These are phyloP conservation scores for Eimeria praecox DNA, from an alignment of 169 alveolate genomes.

Conservation along the genomic window DNA sequence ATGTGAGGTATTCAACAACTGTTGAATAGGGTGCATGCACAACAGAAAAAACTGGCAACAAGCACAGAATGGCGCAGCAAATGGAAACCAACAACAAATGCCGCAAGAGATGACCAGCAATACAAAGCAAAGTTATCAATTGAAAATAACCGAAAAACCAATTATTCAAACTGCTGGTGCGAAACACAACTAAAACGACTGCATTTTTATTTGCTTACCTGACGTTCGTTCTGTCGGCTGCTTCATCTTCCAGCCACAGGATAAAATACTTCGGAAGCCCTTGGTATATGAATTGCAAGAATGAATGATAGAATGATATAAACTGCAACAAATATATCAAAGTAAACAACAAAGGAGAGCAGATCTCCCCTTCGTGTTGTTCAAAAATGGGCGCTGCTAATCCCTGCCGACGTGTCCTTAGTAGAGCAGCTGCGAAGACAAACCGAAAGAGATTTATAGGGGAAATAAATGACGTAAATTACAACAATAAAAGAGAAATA, in stretches of 20 bases:
- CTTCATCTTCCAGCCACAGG: not conserved
- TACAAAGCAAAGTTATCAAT: not conserved
- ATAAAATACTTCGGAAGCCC: not conserved
- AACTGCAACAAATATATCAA: no score
- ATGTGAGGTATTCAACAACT: no score
- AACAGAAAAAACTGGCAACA: no score
- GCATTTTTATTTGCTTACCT: not conserved
- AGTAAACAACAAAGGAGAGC: not conserved
- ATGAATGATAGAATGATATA: not conserved
- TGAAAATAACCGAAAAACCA: not conserved
- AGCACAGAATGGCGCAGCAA: no score
- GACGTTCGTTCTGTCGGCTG: constrained; percentile 40
- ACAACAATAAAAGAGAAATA: not conserved
- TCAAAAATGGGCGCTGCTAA: not conserved
- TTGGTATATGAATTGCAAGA: not conserved
- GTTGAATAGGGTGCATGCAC: no score
- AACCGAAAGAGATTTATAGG: not conserved
- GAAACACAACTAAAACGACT: no score
- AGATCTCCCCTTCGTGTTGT: not conserved
- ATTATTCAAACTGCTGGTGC: not conserved
- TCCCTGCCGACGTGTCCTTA: not conserved
- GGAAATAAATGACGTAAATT: not conserved
- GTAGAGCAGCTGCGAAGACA: not conserved
- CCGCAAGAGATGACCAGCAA: not conserved
- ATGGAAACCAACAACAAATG: no score